phyloP scores from a whole-genome alignment of 169 alveolate species.

The Plasmodium adleri region DNA sequence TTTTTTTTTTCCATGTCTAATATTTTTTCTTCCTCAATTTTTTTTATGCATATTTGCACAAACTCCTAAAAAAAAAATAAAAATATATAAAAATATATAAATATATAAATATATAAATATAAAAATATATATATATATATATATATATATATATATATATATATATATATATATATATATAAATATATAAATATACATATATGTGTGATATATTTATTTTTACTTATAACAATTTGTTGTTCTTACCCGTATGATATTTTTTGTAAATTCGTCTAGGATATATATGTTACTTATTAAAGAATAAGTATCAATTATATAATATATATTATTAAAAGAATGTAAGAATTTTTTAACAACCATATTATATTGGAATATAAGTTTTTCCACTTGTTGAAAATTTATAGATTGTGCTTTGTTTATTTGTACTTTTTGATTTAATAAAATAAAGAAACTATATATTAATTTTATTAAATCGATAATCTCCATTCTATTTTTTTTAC shows the following conservation, averaged over 20 bases:
- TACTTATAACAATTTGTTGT: background rate
- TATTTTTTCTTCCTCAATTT: conserved; percentile 67
- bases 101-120: background rate
- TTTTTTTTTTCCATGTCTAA: conserved; percentile 61
- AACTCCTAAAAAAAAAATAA: conserved; percentile 39
- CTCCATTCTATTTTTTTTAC: conserved; percentile 37
- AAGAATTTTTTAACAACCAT: conserved; percentile 30
- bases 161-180: background rate
- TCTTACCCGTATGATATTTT: conserved; percentile 43
- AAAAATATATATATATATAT: background rate
- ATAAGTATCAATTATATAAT: conserved; percentile 50
- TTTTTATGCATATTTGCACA: conserved; percentile 59
- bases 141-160: background rate
- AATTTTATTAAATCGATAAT: conserved; percentile 63
- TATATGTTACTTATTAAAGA: conserved; percentile 55
- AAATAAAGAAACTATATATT: conserved; percentile 48
- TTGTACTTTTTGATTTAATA: conserved; percentile 47
- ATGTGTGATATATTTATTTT: background rate
- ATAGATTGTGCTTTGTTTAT: conserved; percentile 11
- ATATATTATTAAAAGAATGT: conserved; percentile 27
- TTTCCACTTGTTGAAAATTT: conserved; percentile 6
- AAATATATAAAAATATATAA: background rate
- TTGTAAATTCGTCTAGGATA: conserved; percentile 29
- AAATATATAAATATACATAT: background rate
- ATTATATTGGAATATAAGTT: conserved; percentile 33